phyloP scores from a whole-genome alignment of 208 protist species.

The Kentomonas sorsogonicus region DNA sequence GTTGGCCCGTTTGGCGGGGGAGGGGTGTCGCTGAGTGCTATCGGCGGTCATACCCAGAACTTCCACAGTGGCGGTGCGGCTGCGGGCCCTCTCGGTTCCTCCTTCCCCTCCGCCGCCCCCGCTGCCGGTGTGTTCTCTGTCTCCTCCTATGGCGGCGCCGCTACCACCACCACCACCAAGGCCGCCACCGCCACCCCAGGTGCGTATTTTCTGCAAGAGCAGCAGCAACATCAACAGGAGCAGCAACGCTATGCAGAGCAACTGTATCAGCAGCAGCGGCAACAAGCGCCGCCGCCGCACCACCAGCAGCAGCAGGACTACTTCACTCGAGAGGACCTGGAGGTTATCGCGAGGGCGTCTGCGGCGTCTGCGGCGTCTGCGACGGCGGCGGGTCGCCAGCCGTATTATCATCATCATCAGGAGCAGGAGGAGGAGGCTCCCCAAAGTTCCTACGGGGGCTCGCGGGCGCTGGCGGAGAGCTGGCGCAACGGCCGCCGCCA shows the following conservation, averaged over 20 bases:
- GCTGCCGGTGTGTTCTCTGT: too few relatives aligned
- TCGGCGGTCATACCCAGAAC: too few relatives aligned
- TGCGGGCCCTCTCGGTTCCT: too few relatives aligned
- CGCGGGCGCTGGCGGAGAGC: neutral
- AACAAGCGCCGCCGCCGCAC: neutral
- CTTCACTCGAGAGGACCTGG: neutral
- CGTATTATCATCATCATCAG: neutral
- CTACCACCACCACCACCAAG: too few relatives aligned
- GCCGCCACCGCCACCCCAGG: too few relatives aligned
- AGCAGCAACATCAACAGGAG: constrained; percentile 12
- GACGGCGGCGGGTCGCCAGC: neutral
- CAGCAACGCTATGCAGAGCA: neutral
- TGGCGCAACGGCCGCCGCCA: neutral
- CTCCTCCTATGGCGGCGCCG: too few relatives aligned
- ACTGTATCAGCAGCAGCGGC: neutral
- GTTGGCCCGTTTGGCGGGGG: neutral
- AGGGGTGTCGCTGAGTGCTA: neutral
- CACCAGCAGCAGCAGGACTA: neutral
- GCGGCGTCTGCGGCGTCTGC: neutral
- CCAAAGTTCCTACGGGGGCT: neutral
- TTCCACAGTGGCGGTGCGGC: too few relatives aligned
- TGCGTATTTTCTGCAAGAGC: constrained; percentile 9
- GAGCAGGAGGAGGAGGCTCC: neutral
- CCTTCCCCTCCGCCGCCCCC: too few relatives aligned
- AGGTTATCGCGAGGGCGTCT: neutral